A percentile compares a stretch with the other conserved stretches of the same genome.
These are phyloP conservation scores for Saccharomycopsis babjevae DNA, from an alignment of 805 yeast species.

Conservation along the genomic window DNA sequence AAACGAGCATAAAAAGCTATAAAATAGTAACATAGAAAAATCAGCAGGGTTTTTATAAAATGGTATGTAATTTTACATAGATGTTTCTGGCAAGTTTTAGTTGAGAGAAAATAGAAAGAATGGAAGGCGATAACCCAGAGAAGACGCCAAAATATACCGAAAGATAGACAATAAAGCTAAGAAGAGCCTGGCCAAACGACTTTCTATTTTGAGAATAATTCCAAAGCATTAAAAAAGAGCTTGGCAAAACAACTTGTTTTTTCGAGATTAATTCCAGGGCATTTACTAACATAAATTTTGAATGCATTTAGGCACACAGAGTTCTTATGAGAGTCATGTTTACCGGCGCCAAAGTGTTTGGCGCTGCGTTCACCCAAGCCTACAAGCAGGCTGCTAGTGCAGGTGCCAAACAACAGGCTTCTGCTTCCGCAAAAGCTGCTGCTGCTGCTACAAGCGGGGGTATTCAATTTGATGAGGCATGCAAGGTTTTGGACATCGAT, in stretches of 20 bases:
- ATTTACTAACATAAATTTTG: background rate
- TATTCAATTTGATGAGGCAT: slow-evolving; percentile 78
- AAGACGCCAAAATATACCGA: background rate
- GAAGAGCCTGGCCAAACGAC: no score
- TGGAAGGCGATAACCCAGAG: background rate
- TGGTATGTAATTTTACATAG: background rate
- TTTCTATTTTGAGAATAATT: no score
- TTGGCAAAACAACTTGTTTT: no score
- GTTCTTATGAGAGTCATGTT: slow-evolving; percentile 78
- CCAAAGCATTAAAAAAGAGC: no score
- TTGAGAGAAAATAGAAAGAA: background rate
- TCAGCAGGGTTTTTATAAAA: background rate
- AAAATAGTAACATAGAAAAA: background rate
- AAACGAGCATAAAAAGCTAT: background rate
- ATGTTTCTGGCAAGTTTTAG: background rate
- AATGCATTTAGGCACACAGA: slow-evolving; percentile 63
- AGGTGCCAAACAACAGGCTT: slow-evolving; percentile 61
- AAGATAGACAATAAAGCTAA: background rate
- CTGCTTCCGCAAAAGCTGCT: slow-evolving; percentile 32
- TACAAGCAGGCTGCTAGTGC: slow-evolving; percentile 94
- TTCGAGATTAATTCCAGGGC: no score
- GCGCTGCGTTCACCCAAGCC: slow-evolving; percentile 93
- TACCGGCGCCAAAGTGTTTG: slow-evolving; percentile 93
- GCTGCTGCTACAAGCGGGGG: slow-evolving; percentile 59
- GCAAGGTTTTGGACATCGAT: slow-evolving; percentile 80